Evolutionary conservation across 2,329 filamentous ascomycete species (phyloP), one percentile per base, ranked within the genome.

Genomic region (Akanthomyces dipterigenus): DNA sequence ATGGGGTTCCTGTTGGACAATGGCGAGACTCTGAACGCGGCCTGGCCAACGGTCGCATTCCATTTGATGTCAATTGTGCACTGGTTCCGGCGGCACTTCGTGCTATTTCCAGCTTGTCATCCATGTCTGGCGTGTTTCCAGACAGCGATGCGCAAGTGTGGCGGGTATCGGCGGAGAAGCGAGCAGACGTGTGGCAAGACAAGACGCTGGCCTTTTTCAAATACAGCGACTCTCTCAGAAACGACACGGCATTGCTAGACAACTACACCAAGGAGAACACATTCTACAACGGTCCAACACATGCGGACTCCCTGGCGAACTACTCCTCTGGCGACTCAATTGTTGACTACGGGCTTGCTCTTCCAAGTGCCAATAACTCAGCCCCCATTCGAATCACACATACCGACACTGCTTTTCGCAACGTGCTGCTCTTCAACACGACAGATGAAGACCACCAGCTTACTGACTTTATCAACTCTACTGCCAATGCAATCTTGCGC

Each of bases 11-110:
- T 0, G 82, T 87, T 0, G 86, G 86, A 0, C 73, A 88, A 68
- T 88, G 85, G 86, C 77, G 86, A 53, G 86, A 88, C 64, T 85
- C 81, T 18, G 78, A 73, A 1, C 81, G 81, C 55, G 85, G 86
- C 16, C 69, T 88, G 16, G 86, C 82, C 1, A 83, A 83, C 38
- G 85, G 83, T 2, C 77, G 81, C 0, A 83, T 87, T n/a, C 85
- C 86, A 0, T 88, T 85, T 67, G 80, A 88, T 63, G 85, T 88
- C 26, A 88, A 88, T 66, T 82, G 82, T 0, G 85, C 83, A 1
- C 74, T 88, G 0, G 82, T 82, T 0, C 86, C 86, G 0, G 85
- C 86, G 2, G 84, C 82, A 2, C 75, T 88, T 0, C 77, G 81
- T 12, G 79, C 84, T 2, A 86, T 88, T 42, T 78, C 80, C 2